phyloP scores from a whole-genome alignment of 495 filamentous ascomycete species.

The Aspergillus kassunensis region DNA sequence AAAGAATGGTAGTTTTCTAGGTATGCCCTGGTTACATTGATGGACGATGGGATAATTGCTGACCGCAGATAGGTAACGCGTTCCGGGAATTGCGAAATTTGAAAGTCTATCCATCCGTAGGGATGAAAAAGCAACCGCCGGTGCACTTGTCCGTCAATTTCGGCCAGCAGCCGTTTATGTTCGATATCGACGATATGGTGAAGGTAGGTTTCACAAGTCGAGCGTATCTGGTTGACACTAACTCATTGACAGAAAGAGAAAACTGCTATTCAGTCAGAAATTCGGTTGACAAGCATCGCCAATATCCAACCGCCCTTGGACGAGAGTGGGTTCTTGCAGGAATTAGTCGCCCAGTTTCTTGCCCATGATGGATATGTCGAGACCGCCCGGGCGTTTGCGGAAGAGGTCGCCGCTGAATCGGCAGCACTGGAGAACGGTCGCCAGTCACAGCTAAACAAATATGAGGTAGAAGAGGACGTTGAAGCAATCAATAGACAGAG shows the following conservation, averaged over 20 bases:
- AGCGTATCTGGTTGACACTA: not conserved
- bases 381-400: slow-evolving; percentile 81
- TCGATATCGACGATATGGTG: slow-evolving; percentile 88
- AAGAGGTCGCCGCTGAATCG: slow-evolving; percentile 74
- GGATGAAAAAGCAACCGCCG: slow-evolving; percentile 80
- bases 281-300: slow-evolving; percentile 47
- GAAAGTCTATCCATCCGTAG: slow-evolving; percentile 77
- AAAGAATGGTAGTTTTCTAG: slow-evolving; percentile 78
- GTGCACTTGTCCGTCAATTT: slow-evolving; percentile 89
- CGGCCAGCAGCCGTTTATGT: slow-evolving; percentile 84
- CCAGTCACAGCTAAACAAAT: slow-evolving; percentile 49
- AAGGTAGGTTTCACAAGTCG: slow-evolving; percentile 45
- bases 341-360: slow-evolving; percentile 80
- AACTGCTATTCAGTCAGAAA: slow-evolving; percentile 52
- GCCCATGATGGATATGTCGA: slow-evolving; percentile 97
- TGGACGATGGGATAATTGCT: not conserved
- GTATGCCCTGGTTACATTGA: slow-evolving; percentile 43
- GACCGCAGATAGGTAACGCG: slow-evolving; percentile 56
- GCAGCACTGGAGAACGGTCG: slow-evolving; percentile 55
- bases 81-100: slow-evolving; percentile 72
- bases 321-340: slow-evolving; percentile 76
- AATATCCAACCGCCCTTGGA: slow-evolving; percentile 62
- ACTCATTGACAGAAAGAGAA: slow-evolving; percentile 53
- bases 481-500: slow-evolving; percentile 86
- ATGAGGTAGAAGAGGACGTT: slow-evolving; percentile 79